Evolutionary conservation across 1,139 yeast genomes (phyloP).

Genomic region (Casaregolazyma suthepensis): DNA sequence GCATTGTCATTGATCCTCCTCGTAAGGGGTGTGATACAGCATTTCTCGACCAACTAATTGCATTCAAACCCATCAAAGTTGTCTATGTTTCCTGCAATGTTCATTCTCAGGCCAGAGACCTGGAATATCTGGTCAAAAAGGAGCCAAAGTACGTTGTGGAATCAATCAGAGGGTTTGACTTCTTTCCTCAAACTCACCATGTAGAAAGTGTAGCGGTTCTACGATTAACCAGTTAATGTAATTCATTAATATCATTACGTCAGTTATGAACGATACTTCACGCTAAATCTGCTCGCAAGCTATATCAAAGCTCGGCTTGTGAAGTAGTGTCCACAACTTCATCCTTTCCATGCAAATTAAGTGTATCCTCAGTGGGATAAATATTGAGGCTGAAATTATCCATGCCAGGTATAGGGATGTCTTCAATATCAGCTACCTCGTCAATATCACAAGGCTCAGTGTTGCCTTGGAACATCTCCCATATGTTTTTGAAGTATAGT

Average conservation of each 20-base stretch:
- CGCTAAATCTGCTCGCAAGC: too few species aligned
- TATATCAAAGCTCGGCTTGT: background rate
- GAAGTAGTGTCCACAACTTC: background rate
- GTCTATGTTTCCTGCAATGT: slow-evolving; percentile 96
- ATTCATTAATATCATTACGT: slow-evolving; percentile 2
- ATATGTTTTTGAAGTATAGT: slow-evolving; percentile 43
- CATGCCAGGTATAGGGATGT: slow-evolving; percentile 11
- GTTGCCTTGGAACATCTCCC: slow-evolving; percentile 24
- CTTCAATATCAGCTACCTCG: slow-evolving; percentile 19
- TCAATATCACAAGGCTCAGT: slow-evolving; percentile 13
- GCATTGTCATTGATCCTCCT: slow-evolving; percentile 94
- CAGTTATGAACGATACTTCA: background rate
- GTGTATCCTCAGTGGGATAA: slow-evolving; percentile 5
- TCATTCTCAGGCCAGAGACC: slow-evolving; percentile 93
- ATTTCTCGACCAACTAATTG: slow-evolving; percentile 77
- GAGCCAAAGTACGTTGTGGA: slow-evolving; percentile 55
- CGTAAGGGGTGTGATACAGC: slow-evolving; percentile 93
- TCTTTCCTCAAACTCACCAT: slow-evolving; percentile 97
- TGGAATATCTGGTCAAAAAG: slow-evolving; percentile 64
- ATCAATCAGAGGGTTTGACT: slow-evolving; percentile 88
- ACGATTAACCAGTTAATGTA: slow-evolving; percentile 17
- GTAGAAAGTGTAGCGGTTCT: slow-evolving; percentile 94
- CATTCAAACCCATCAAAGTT: slow-evolving; percentile 74
- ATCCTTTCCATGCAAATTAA: slow-evolving; percentile 4
- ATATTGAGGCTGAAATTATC: slow-evolving; percentile 7